These are phyloP conservation scores for Phlyctochytrium bullatum DNA, from an alignment of 192 early-diverging fungal genomes.

Conservation along the genomic window DNA sequence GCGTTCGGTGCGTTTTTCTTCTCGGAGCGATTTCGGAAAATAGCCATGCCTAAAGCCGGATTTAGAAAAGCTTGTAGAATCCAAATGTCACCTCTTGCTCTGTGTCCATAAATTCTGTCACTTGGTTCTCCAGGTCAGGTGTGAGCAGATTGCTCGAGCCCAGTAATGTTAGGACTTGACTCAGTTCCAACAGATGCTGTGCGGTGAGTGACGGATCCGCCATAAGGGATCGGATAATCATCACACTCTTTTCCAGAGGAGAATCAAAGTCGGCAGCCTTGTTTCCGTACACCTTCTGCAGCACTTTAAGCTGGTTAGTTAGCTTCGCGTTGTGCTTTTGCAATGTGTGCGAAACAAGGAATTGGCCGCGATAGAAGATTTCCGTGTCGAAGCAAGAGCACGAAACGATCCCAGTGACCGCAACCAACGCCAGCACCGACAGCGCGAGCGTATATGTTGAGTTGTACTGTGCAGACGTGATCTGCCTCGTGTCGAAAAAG, in stretches of 20 bases:
- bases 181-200: conserved; percentile 16
- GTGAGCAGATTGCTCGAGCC: conserved; percentile 43
- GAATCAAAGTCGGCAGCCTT: conserved; percentile 49
- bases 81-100: conserved; percentile 42
- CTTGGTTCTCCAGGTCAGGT: conserved; percentile 40
- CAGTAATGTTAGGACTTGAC: conserved; percentile 14
- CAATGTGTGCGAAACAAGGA: conserved; percentile 32
- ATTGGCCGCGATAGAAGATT: conserved; percentile 34
- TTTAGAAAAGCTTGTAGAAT: neutral
- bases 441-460: neutral
- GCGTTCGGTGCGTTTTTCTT: conserved; percentile 16
- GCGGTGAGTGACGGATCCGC: conserved; percentile 43
- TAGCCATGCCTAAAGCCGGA: conserved; percentile 40
- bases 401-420: neutral
- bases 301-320: conserved; percentile 41
- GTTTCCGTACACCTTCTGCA: conserved; percentile 41
- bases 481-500: conserved; percentile 11
- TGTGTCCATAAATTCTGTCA: conserved; percentile 38
- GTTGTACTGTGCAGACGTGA: conserved; percentile 7
- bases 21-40: conserved; percentile 48
- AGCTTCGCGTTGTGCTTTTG: conserved; percentile 45
- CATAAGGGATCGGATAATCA: conserved; percentile 43
- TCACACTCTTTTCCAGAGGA: conserved; percentile 48
- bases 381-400: conserved; percentile 32
- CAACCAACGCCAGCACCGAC: neutral